These are phyloP conservation scores for Populus hybrid DNA, from an alignment of 441 rosid genomes.

Conservation along the genomic window DNA sequence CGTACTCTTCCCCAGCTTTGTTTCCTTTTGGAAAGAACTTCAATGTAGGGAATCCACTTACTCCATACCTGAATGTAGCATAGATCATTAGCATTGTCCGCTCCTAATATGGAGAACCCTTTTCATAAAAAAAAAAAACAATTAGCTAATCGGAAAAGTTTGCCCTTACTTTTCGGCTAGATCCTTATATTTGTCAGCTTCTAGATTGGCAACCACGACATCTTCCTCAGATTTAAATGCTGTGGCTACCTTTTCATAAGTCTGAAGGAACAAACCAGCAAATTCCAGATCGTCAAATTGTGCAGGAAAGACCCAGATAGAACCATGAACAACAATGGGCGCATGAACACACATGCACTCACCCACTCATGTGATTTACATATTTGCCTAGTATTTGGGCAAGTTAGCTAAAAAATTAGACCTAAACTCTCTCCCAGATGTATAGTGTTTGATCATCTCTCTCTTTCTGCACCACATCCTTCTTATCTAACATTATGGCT, in stretches of 20 bases:
- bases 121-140: not conserved
- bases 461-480: not conserved
- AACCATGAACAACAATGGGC: not conserved
- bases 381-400: not conserved
- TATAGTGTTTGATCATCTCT: not conserved
- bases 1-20: constrained; percentile 93
- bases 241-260: constrained; percentile 83
- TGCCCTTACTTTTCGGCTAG: constrained; percentile 75
- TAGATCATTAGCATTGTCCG: not conserved
- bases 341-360: not conserved
- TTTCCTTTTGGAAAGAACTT: constrained; percentile 85
- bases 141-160: not conserved
- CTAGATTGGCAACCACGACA: constrained; percentile 86
- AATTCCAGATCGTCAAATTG: constrained; percentile 1
- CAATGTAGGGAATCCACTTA: constrained; percentile 87
- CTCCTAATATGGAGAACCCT: not conserved
- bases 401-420: not conserved
- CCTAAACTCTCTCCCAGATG: not conserved
- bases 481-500: not conserved
- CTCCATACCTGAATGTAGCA: constrained; percentile 60
- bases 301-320: not conserved
- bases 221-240: constrained; percentile 70
- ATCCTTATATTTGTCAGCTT: constrained; percentile 80
- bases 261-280: constrained; percentile 33
- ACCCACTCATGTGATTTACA: not conserved